Evolutionary conservation across 345 rosid genomes (phyloP), one percentile per base, ranked within the genome.

Genomic region (Gossypium stocksii): DNA sequence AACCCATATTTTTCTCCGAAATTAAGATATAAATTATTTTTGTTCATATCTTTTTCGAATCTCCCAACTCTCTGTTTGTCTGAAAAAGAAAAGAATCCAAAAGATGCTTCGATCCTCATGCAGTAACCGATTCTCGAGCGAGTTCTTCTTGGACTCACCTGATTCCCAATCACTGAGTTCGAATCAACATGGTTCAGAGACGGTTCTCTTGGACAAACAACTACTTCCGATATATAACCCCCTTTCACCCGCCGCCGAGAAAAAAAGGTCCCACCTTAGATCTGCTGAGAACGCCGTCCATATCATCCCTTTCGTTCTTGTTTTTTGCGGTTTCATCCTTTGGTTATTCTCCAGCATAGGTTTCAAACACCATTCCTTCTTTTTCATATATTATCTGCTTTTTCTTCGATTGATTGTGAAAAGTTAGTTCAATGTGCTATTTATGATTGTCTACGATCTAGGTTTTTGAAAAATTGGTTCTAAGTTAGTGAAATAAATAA

Each of bases 321-420:
- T 83, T 29, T 77, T 90, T 46, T 90, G 90, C 76, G 89, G 86
- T 52, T 56, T 82, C 76, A 67, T 94, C 68, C 97, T 94, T 75
- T 92, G 97, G 95, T 81, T 90, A 83, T 92, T 85, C 87, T 89
- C 97, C 70, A 15, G 41, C 72, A 82, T 87, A 74, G 93, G 92
- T 87, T 34, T 48, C 17, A 4, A 19, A 61, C 1, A 46, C 5
- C 38, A 22, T 9, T n/a, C 53, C 54, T 66, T 43, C 29, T 20
- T 44, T 44, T 34, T 29, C 20, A 12, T 12, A 20, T 20, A 57
- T 27, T 11, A 20, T 44, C 2, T 44, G 41, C 6, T 25, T 60
- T 60, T 14, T 13, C 7, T 23, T 67, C 7, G 19, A 20, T 65
- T 65, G 52, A 3, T 43, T 65, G 15, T n/a, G 27, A 43, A 7